A percentile compares a stretch with the other conserved stretches of the same genome.
Conservation (phyloP, 2,329 filamentous ascomycete species). For the Cladosporium sp. region DNA sequence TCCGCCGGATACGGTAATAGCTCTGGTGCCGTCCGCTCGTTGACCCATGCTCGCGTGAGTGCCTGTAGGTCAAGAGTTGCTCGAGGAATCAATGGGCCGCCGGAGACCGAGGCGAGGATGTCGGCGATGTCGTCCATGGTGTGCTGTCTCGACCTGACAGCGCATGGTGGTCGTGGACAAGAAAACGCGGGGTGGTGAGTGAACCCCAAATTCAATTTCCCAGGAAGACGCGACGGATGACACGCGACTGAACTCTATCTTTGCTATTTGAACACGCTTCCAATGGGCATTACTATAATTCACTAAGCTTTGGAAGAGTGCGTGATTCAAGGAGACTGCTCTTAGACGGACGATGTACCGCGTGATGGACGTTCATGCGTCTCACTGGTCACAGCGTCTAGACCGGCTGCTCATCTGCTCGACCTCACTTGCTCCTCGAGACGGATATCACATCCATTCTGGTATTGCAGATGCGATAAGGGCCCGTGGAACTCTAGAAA, state of each 20-base stretch:
- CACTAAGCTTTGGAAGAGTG: neutral
- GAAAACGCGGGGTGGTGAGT: conserved; percentile 9
- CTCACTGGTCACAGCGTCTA: neutral
- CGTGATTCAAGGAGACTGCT: neutral
- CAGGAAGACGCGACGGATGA: conserved; percentile 11
- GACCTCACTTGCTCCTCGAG: neutral
- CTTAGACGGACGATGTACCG: neutral
- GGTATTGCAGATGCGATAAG: neutral
- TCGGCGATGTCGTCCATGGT: conserved; percentile 49
- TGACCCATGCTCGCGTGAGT: conserved; percentile 88
- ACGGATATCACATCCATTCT: neutral
- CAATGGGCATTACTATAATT: neutral
- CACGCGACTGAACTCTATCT: conserved; percentile 11
- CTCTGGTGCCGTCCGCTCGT: conserved; percentile 86
- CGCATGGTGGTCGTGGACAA: neutral
- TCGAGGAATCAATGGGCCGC: conserved; percentile 46
- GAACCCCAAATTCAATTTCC: neutral
- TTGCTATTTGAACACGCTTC: neutral
- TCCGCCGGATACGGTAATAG: conserved; percentile 76
- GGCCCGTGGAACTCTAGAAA: neutral
- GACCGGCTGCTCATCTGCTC: neutral
- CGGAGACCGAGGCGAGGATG: conserved; percentile 55
- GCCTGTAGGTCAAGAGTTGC: conserved; percentile 73
- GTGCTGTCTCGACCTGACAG: neutral
- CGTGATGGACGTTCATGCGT: neutral